A percentile compares a stretch with the other conserved stretches of the same genome.
These are phyloP conservation scores for Xerocomellus dryophilus DNA, from an alignment of 768 basidiomycete species.

Conservation along the genomic window DNA sequence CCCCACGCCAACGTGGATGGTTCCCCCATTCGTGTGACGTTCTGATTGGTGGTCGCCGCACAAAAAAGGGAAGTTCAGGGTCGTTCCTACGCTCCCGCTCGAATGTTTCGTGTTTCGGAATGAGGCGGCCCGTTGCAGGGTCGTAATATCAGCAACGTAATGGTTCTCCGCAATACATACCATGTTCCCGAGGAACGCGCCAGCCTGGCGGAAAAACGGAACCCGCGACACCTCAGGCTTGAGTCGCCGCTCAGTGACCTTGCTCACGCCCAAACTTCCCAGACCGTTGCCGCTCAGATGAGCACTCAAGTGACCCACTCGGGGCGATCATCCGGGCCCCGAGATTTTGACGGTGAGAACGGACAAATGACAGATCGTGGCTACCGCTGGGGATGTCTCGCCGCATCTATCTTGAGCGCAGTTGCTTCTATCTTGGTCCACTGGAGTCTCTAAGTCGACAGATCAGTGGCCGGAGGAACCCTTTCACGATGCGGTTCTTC, in stretches of 20 bases:
- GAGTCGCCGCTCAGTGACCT: not conserved
- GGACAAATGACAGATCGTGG: slow-evolving; percentile 5
- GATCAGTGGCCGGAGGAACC: slow-evolving; percentile 3
- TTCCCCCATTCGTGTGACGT: slow-evolving; percentile 1
- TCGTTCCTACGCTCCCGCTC: not conserved
- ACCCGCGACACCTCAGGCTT: not conserved
- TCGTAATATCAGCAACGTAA: slow-evolving; percentile 16
- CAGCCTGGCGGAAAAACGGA: slow-evolving; percentile 1
- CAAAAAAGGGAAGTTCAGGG: slow-evolving; percentile 17
- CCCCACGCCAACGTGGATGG: not conserved
- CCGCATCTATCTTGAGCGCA: slow-evolving; percentile 10
- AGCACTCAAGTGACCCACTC: slow-evolving; percentile 1
- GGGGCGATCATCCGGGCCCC: slow-evolving; percentile 5
- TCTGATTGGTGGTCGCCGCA: not conserved
- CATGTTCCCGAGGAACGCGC: not conserved
- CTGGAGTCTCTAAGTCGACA: slow-evolving; percentile 1
- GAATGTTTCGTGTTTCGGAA: slow-evolving; percentile 3
- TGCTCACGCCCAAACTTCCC: not conserved
- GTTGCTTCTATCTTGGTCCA: slow-evolving; percentile 15
- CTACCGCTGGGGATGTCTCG: slow-evolving; percentile 7
- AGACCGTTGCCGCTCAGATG: not conserved
- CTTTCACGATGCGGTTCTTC: slow-evolving; percentile 16
- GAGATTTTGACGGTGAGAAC: slow-evolving; percentile 10
- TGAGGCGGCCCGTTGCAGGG: slow-evolving; percentile 12
- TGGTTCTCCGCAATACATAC: not conserved